phyloP scores from a whole-genome alignment of 2,329 filamentous ascomycete genomes.

The Penicillium capsulatum region DNA sequence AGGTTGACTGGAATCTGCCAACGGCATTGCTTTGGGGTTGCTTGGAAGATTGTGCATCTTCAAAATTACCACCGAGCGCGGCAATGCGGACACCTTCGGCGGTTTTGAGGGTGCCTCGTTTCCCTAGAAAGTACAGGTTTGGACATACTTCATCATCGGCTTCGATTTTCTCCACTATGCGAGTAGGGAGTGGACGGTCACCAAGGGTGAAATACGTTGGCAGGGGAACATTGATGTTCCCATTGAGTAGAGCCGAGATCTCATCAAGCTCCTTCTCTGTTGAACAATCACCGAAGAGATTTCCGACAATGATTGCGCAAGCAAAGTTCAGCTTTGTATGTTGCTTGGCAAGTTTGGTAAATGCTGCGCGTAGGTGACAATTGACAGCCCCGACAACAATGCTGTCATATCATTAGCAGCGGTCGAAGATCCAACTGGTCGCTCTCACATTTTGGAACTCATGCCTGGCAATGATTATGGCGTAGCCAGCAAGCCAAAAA shows the following conservation, averaged over 20 bases:
- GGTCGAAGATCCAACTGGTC: neutral
- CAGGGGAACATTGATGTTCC: slow-evolving; percentile 69
- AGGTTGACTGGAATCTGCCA: slow-evolving; percentile 68
- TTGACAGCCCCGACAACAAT: slow-evolving; percentile 78
- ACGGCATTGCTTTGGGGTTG: slow-evolving; percentile 46
- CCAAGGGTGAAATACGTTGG: slow-evolving; percentile 90
- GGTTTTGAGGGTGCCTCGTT: slow-evolving; percentile 81
- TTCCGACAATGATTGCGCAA: slow-evolving; percentile 77
- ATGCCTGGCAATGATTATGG: slow-evolving; percentile 33
- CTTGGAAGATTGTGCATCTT: slow-evolving; percentile 8
- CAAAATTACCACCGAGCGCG: slow-evolving; percentile 70
- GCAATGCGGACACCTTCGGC: slow-evolving; percentile 84
- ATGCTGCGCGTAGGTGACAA: slow-evolving; percentile 69
- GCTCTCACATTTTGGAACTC: slow-evolving; percentile 55
- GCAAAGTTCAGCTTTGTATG: slow-evolving; percentile 86
- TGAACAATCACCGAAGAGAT: slow-evolving; percentile 64
- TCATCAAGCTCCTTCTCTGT: slow-evolving; percentile 53
- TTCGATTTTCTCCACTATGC: slow-evolving; percentile 69
- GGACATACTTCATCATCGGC: slow-evolving; percentile 70
- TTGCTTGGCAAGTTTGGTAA: slow-evolving; percentile 73
- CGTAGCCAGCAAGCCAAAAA: too few species aligned
- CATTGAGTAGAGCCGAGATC: slow-evolving; percentile 63
- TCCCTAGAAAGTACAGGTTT: slow-evolving; percentile 88
- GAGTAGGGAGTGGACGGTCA: slow-evolving; percentile 63
- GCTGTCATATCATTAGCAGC: slow-evolving; percentile 32